These are phyloP conservation scores for Fusarium circinatum DNA, from an alignment of 2,329 filamentous ascomycete species.

Conservation along the genomic window DNA sequence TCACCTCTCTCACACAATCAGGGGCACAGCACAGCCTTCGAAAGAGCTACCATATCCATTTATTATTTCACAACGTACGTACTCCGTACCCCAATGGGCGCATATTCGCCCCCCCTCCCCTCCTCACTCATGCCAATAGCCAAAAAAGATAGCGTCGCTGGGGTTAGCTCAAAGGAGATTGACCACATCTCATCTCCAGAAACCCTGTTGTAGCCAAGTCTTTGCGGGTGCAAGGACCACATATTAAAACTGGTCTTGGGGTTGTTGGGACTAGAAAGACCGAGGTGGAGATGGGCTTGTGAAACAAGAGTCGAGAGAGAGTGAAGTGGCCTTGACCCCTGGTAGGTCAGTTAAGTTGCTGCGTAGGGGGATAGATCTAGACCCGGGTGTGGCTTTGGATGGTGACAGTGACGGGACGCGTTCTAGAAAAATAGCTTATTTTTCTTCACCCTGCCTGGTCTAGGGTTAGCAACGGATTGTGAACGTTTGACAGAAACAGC, in stretches of 20 bases:
- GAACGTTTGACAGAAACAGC: not conserved
- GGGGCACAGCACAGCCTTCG: not conserved
- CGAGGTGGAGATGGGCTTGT: not conserved
- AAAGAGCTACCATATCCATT: not conserved
- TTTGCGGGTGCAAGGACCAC: slow-evolving; percentile 6
- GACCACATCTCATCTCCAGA: not conserved
- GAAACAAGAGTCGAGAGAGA: not conserved
- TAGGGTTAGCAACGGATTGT: not conserved
- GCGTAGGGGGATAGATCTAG: not conserved
- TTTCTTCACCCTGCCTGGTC: not conserved
- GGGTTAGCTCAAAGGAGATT: not conserved
- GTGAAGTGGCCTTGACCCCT: not conserved
- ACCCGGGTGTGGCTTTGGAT: not conserved
- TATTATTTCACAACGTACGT: not conserved
- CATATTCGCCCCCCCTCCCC: not conserved
- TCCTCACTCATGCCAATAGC: not conserved
- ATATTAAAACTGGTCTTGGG: not conserved
- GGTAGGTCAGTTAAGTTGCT: not conserved
- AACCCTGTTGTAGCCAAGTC: slow-evolving; percentile 2
- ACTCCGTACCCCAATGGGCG: not conserved
- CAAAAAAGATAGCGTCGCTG: not conserved
- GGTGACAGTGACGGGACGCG: not conserved
- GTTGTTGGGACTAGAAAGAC: not conserved
- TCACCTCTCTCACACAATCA: not conserved
- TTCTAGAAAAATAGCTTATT: slow-evolving; percentile 2